Evolutionary conservation across 768 basidiomycete species (phyloP).

Genomic region (Rickenella mellea): DNA sequence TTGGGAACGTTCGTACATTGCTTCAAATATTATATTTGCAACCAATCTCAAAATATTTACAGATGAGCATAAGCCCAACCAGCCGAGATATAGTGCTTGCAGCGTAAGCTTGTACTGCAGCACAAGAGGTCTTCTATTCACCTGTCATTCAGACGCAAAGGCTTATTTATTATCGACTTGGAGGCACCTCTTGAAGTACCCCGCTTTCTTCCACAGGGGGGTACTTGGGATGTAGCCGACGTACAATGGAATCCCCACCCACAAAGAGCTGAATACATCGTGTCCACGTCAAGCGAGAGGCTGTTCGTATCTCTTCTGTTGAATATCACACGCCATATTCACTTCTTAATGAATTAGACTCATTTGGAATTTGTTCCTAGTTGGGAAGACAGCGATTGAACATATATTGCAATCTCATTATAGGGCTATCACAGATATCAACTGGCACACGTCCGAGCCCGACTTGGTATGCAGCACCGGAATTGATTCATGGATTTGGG

Average conservation of each 20-base stretch:
- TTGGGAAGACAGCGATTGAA: slow-evolving; percentile 72
- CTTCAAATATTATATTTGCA: not conserved
- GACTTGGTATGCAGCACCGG: slow-evolving; percentile 83
- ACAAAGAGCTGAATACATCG: slow-evolving; percentile 67
- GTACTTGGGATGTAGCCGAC: slow-evolving; percentile 92
- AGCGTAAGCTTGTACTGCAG: slow-evolving; percentile 39
- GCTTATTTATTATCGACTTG: slow-evolving; percentile 91
- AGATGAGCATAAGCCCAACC: slow-evolving; percentile 91
- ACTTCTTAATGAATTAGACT: slow-evolving; percentile 33
- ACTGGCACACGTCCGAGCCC: slow-evolving; percentile 86
- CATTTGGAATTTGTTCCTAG: slow-evolving; percentile 85
- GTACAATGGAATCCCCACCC: slow-evolving; percentile 90
- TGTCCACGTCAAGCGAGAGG: slow-evolving; percentile 84
- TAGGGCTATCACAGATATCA: slow-evolving; percentile 94
- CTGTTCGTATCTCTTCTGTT: slow-evolving; percentile 38
- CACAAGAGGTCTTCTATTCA: not conserved
- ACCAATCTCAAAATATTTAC: not conserved
- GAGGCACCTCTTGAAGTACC: slow-evolving; percentile 81
- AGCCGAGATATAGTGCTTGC: slow-evolving; percentile 86
- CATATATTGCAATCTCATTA: slow-evolving; percentile 84
- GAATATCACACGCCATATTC: not conserved
- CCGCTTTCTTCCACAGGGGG: slow-evolving; percentile 91
- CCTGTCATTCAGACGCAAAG: slow-evolving; percentile 51
- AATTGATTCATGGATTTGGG: slow-evolving; percentile 91
- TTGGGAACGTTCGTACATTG: slow-evolving; percentile 58